These are phyloP conservation scores for Jamesozyma lodderae DNA, from an alignment of 805 yeast genomes.

Conservation along the genomic window DNA sequence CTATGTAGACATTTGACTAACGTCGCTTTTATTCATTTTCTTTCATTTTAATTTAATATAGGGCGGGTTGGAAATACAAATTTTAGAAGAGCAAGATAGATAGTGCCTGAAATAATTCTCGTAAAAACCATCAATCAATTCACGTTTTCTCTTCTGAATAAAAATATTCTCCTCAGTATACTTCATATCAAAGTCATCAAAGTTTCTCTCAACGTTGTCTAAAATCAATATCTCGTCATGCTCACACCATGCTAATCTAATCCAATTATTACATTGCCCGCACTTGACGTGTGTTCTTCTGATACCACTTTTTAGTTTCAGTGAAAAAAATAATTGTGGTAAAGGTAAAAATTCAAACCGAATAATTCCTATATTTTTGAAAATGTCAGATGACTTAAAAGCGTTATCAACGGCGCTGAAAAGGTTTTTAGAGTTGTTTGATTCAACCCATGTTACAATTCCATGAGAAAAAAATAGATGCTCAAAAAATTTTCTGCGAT, in stretches of 20 bases:
- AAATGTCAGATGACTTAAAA: neutral
- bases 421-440: too few relatives aligned
- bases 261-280: conserved; percentile 12
- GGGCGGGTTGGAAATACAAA: conserved; percentile 1
- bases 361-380: neutral
- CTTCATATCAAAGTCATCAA: neutral
- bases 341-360: conserved; percentile 10
- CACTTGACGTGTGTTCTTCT: conserved; percentile 15
- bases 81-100: conserved; percentile 8
- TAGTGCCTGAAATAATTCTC: conserved; percentile 17
- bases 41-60: neutral
- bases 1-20: too few relatives aligned
- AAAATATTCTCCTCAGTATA: neutral
- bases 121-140: conserved; percentile 13
- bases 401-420: too few relatives aligned
- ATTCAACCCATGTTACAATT: conserved; percentile 7
- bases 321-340: conserved; percentile 11
- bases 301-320: conserved; percentile 9
- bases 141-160: conserved; percentile 8
- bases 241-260: conserved; percentile 16
- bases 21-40: too few relatives aligned
- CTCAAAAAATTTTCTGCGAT: conserved; percentile 6
- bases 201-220: neutral
- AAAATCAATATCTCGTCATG: conserved; percentile 8
- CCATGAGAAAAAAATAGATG: conserved; percentile 22